A percentile compares a stretch with the other conserved stretches of the same genome.
These are phyloP conservation scores for Teratosphaeria nubilosa DNA, from an alignment of 2,329 filamentous ascomycete genomes.

Conservation along the genomic window DNA sequence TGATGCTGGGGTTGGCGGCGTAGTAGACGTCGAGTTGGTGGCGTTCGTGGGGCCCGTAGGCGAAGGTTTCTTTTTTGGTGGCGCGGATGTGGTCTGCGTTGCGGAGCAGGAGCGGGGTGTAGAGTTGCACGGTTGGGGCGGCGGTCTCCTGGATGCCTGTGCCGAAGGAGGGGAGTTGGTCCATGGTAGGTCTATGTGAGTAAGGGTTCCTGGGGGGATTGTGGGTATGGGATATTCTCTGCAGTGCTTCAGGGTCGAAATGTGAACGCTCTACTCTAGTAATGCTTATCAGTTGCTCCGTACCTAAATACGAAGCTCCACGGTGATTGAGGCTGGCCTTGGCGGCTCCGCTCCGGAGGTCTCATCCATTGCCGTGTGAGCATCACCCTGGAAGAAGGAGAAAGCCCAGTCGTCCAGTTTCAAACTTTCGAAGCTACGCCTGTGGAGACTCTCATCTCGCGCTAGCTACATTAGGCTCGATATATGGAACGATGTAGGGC, in stretches of 20 bases:
- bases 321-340: no score
- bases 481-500: neutral
- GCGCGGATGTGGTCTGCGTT: slow-evolving; percentile 17
- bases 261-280: no score
- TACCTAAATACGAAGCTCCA: no score
- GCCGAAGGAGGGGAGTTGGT: slow-evolving; percentile 18
- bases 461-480: neutral
- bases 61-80: slow-evolving; percentile 18
- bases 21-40: slow-evolving; percentile 33
- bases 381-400: no score
- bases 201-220: no score
- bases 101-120: slow-evolving; percentile 12
- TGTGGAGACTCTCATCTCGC: no score
- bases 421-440: neutral
- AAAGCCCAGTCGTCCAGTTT: neutral
- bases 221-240: neutral
- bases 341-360: no score
- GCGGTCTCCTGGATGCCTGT: slow-evolving; percentile 12
- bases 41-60: slow-evolving; percentile 27
- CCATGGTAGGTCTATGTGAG: slow-evolving; percentile 6
- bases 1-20: slow-evolving; percentile 10
- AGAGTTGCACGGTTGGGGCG: slow-evolving; percentile 15
- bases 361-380: no score
- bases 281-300: no score
- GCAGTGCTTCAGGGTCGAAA: no score